Evolutionary conservation across 129 eudicot genomes (phyloP).

Genomic region (Artemisia argyi): DNA sequence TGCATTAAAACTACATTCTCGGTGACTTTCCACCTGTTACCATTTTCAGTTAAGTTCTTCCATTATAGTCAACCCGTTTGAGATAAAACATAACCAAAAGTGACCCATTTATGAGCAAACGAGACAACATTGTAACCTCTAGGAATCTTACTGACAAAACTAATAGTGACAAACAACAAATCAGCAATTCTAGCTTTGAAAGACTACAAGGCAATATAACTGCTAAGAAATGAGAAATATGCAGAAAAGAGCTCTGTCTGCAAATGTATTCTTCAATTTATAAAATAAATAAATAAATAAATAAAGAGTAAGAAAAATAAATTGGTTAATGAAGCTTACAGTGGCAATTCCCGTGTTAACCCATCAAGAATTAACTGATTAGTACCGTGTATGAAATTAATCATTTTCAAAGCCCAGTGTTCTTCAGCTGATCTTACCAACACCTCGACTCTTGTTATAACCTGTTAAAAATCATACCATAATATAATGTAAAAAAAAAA

Average conservation of each 20-base stretch:
- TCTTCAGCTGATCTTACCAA: constrained; percentile 62
- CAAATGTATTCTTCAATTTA: background rate
- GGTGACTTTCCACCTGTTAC: too few relatives aligned
- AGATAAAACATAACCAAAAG: too few relatives aligned
- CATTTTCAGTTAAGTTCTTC: too few relatives aligned
- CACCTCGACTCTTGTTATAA: constrained; percentile 58
- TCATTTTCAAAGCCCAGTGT: constrained; percentile 77
- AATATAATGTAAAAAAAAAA: background rate
- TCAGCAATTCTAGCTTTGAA: background rate
- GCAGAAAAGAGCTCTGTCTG: background rate
- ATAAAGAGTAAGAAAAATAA: background rate
- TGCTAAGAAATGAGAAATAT: background rate
- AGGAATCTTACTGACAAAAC: background rate
- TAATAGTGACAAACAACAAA: background rate
- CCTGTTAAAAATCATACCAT: constrained; percentile 43
- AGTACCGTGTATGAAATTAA: constrained; percentile 68
- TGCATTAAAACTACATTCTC: too few relatives aligned
- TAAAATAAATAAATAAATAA: too few relatives aligned
- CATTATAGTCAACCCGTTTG: too few relatives aligned
- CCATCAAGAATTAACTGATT: constrained; percentile 71
- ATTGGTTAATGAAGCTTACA: constrained; percentile 54
- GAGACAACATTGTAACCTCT: background rate
- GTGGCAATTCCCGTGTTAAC: constrained; percentile 82
- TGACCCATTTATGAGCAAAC: too few relatives aligned
- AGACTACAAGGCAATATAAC: background rate